These are phyloP conservation scores for Nicotiana rustica DNA, from an alignment of 305 asterid genomes.

Conservation along the genomic window DNA sequence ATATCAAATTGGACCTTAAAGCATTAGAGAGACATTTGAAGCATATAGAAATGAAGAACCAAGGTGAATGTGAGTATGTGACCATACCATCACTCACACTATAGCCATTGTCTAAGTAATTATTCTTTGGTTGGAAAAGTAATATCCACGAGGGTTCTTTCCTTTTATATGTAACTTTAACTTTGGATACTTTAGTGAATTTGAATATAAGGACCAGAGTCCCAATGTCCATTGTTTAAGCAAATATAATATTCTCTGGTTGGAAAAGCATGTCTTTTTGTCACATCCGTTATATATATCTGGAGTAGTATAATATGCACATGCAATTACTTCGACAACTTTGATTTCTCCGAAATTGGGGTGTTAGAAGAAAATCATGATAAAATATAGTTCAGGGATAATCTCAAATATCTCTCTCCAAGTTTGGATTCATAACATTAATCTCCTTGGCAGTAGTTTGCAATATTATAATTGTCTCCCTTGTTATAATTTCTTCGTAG, in stretches of 20 bases:
- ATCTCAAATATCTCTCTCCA: too few relatives aligned
- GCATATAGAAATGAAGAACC: background rate
- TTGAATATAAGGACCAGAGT: background rate
- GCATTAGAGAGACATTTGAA: background rate
- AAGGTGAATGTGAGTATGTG: background rate
- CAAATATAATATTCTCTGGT: background rate
- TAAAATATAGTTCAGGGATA: too few relatives aligned
- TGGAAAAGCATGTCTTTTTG: background rate
- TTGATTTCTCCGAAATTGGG: too few relatives aligned
- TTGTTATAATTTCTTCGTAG: too few relatives aligned
- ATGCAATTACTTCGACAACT: too few relatives aligned
- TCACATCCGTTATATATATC: background rate
- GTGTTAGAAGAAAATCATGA: too few relatives aligned
- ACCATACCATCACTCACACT: background rate
- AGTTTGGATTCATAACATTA: too few relatives aligned
- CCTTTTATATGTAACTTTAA: background rate
- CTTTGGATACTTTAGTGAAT: background rate
- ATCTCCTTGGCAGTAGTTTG: too few relatives aligned
- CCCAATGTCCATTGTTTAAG: background rate
- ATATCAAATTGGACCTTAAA: background rate
- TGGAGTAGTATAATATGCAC: too few relatives aligned
- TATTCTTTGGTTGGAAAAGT: background rate
- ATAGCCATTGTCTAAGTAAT: background rate
- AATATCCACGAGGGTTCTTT: background rate
- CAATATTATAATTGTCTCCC: too few relatives aligned